Base-by-base conservation (phyloP, 495 filamentous ascomycete species). In the Aspergillus nanangensis region DNA sequence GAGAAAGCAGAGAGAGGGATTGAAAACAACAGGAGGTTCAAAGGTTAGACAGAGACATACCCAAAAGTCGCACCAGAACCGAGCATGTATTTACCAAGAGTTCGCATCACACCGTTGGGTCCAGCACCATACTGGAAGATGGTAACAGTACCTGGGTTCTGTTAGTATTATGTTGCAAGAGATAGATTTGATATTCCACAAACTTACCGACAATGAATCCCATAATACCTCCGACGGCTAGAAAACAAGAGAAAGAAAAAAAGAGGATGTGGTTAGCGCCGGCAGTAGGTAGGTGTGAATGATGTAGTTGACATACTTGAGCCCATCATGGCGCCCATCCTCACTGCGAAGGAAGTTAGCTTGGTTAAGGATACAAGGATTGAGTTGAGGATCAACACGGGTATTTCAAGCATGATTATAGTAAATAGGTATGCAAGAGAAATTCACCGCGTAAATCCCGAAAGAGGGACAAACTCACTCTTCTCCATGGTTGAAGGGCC, bases 271-370 rank as follows among this genome's bases (percentile, higher is more conserved):
- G 39, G 48, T 24, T 49, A 40, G 29, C 25, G 37, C 15, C 20
- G 37, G 51, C 18, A 17, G 32, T 13, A 20, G 37, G 9, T 17
- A 42, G 20, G 51, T 33, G 18, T 1, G 14, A 9, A 7, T 15
- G 10, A 25, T 34, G 19, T n/a, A n/a, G n/a, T 43, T 50, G 32
- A 78, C 90, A 45, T 86, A 96, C 92, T 91, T 44, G 90, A 88
- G 48, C 93, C 93, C 88, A 97, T 95, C 84, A 98, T 81, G 45
- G 84, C 89, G 47, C 93, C 93, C 88, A 96, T 94, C 75, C 94
- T 96, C 69, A 92, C 93, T 98, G 52, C 45, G 48, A 35, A 20
- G 9, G 36, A 43, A 53, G 63, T 73, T 53, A 62, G 55, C 47
- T 35, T 37, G 10, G 2, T 25, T 38, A 8, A 24, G 11, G n/a